These are phyloP conservation scores for Aspergillus heteromorphus DNA, from an alignment of 495 filamentous ascomycete genomes.

Conservation along the genomic window DNA sequence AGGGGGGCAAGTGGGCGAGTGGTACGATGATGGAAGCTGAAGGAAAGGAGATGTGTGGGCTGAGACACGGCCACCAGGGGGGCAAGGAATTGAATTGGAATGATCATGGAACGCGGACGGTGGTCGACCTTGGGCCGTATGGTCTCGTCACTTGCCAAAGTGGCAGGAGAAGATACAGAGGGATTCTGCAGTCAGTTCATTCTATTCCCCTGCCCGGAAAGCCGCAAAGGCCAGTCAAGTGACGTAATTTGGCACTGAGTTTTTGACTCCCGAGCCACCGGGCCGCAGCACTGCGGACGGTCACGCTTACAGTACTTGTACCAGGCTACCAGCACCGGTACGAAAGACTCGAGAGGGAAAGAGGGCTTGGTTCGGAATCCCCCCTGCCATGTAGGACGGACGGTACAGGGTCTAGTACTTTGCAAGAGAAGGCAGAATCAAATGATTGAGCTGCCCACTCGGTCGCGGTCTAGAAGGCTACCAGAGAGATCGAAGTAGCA, in stretches of 20 bases:
- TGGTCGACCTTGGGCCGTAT: not conserved
- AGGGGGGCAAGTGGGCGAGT: too few relatives aligned
- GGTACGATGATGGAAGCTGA: not conserved
- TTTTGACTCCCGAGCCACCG: conserved; percentile 7
- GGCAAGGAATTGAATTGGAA: not conserved
- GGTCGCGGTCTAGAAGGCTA: not conserved
- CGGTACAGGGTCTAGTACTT: too few relatives aligned
- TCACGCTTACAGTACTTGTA: not conserved
- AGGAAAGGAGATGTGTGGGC: not conserved
- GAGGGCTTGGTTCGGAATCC: too few relatives aligned
- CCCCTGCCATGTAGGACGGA: too few relatives aligned
- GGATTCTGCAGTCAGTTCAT: too few relatives aligned
- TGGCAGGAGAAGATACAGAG: too few relatives aligned
- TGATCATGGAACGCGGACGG: not conserved
- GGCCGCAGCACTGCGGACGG: conserved; percentile 5
- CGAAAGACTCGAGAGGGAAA: too few relatives aligned
- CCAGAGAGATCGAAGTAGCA: too few relatives aligned
- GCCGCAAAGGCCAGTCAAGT: conserved; percentile 19
- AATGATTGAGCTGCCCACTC: too few relatives aligned
- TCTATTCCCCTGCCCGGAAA: conserved; percentile 14
- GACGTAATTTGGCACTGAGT: conserved; percentile 21
- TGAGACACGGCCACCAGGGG: too few relatives aligned
- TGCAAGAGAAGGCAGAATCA: too few relatives aligned
- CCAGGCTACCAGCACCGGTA: too few relatives aligned
- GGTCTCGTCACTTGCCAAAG: not conserved